Evolutionary conservation across 345 rosid genomes (phyloP), one percentile per base, ranked within the genome.

Genomic region (Citrus glauca): DNA sequence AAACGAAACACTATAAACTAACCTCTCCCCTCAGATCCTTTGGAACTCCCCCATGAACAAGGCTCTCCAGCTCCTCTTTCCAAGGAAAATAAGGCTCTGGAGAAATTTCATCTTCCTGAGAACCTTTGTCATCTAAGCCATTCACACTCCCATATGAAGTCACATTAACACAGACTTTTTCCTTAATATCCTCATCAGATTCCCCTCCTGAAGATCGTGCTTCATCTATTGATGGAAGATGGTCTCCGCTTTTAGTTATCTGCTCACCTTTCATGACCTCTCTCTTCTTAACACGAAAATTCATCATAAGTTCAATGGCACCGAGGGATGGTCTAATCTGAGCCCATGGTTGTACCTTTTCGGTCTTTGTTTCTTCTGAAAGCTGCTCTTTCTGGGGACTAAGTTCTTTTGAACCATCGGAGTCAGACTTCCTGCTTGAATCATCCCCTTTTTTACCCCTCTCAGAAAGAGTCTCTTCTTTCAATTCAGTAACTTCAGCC

Each of bases 1-100:
- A 80, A 72, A 76, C 60, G 55, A n/a, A 72, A 71, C 40, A 73
- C 45, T 35, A 63, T 76, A 81, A 79, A 28, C 69, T 73, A 75
- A 92, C 99, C 94, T 96, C 98, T 59, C 98, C 99, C 82, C 98
- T 88, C 22, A 96, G 96, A 83, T 94, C 94, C 87, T 88, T 94
- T 73, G 99, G 98, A 42, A 96, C 91, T 81, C 99, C 99, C 79
- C 95, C 94, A 82, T 80, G 94, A 82, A 96, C 97, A 82, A 96
- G 97, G 83, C 86, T 85, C 84, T 91, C 95, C 72, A 96, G 88
- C 83, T 96, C 97, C 80, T 90, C 88, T 81, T 85, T 90, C 95
- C 95, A 94, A 42, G 90, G 88, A 80, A 84, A 85, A 72, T 78
- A 80, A n/a, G 84, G 79, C 70, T 86, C 86, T 73, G 86, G 82